Evolutionary conservation across 106 monocot species (phyloP), one percentile per base, ranked within the genome.

Genomic region (Posidonia australis): DNA sequence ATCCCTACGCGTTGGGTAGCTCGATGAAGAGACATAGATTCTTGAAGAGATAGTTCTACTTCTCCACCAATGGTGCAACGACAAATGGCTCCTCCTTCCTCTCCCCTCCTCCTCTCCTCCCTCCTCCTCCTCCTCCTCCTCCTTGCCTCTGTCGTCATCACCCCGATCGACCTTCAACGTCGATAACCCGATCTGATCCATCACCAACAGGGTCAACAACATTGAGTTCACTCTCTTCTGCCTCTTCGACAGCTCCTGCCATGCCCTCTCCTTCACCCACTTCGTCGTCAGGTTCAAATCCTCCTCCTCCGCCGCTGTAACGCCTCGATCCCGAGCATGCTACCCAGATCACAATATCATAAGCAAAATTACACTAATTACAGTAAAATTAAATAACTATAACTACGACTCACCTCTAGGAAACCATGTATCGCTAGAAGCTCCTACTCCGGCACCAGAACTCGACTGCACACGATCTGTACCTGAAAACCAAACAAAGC

Each of bases 221-320:
- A 60, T 76, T 63, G 81, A 87, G 67, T 53, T 62, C 30, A 13
- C 59, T 57, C 18, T 84, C 54, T 49, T 92, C 76, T 49, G 36
- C 53, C 79, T 72, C 58, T 76, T 87, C 65, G 87, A 84, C 58
- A 64, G 68, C 22, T 65, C 92, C 57, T 69, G 73, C 46, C 62
- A 79, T 54, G 82, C 92, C 56, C 49, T 84, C 66, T 73, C 53
- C 67, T 92, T 92, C 71, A 68, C 80, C 62, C 79, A 79, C 12
- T 92, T 92, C 74, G 85, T 81, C 36, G 36, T 42, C 5, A 83
- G 78, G 92, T 93, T 62, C 64, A 4, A 1, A 3, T 16, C 14
- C 0, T 44, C 1, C 2, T 5, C 9, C 9, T n/a, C 12, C 31
- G 3, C 41, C 24, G n/a, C n/a, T n/a, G n/a, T n/a, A n/a, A n/a